phyloP scores from a whole-genome alignment of 129 eudicot genomes.

The Logfia minima region DNA sequence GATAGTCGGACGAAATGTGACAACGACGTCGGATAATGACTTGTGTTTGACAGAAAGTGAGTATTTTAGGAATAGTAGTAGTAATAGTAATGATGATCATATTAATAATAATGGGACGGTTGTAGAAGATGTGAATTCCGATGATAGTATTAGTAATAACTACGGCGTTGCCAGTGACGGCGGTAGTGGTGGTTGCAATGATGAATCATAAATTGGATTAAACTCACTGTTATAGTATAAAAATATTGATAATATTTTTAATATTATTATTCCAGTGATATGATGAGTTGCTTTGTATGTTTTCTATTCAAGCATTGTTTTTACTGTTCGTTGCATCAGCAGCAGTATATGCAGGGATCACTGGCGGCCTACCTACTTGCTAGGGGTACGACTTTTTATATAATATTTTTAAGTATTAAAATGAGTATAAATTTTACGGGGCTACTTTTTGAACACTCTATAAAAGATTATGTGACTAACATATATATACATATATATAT shows the following conservation, averaged over 20 bases:
- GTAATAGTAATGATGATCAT: too few species aligned
- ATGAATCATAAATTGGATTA: not conserved
- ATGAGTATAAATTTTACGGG: too few species aligned
- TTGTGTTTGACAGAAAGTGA: conserved; percentile 23
- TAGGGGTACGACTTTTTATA: conserved; percentile 24
- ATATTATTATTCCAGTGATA: not conserved
- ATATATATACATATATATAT: too few species aligned
- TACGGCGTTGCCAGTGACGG: conserved; percentile 22
- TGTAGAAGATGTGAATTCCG: conserved; percentile 31
- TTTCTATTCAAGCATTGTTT: not conserved
- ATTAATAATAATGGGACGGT: conserved; percentile 1
- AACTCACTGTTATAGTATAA: too few species aligned
- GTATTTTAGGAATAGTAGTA: conserved; percentile 5
- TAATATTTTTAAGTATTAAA: not conserved
- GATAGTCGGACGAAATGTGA: conserved; percentile 34
- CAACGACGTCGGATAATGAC: conserved; percentile 20
- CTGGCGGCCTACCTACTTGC: conserved; percentile 35
- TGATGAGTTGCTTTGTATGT: not conserved
- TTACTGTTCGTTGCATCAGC: conserved; percentile 40
- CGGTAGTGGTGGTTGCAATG: conserved; percentile 29
- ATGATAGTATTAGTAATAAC: conserved; percentile 1
- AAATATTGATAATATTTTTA: too few species aligned
- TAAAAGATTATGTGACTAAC: too few species aligned
- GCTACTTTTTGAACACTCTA: too few species aligned
- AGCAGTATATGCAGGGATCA: not conserved